Percentiles rank a stretch among this genome's conserved stretches.
These are phyloP conservation scores for Apophysomyces variabilis DNA, from an alignment of 371 early-diverging fungal genomes.

Conservation along the genomic window DNA sequence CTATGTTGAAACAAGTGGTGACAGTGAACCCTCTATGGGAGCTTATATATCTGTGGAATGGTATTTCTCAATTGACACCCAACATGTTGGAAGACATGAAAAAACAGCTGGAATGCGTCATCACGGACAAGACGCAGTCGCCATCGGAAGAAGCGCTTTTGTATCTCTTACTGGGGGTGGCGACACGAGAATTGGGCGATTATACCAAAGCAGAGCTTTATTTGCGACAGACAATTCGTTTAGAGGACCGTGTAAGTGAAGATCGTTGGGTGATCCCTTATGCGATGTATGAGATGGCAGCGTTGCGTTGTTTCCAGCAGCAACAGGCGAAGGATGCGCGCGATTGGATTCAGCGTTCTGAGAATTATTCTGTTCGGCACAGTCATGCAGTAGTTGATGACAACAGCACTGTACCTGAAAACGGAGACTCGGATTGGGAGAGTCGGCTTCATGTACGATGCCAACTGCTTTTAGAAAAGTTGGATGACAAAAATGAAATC, in stretches of 20 bases:
- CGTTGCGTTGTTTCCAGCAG: conserved; percentile 20
- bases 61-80: conserved; percentile 39
- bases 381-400: background rate
- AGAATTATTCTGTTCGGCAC: conserved; percentile 20
- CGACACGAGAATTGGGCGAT: conserved; percentile 43
- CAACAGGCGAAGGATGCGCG: conserved; percentile 16
- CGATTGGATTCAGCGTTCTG: conserved; percentile 22
- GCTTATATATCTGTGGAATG: conserved; percentile 54
- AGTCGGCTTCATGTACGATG: conserved; percentile 38
- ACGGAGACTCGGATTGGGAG: conserved; percentile 43
- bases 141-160: conserved; percentile 31
- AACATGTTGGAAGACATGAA: conserved; percentile 36
- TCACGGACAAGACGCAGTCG: conserved; percentile 3
- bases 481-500: conserved; percentile 23
- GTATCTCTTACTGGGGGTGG: conserved; percentile 42
- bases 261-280: conserved; percentile 35
- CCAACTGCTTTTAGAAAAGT: conserved; percentile 33
- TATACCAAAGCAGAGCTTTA: conserved; percentile 33
- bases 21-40: conserved; percentile 53
- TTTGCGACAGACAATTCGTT: conserved; percentile 15
- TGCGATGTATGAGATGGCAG: conserved; percentile 36
- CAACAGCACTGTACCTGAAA: conserved; percentile 21
- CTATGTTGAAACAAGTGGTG: conserved; percentile 31
- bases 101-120: conserved; percentile 14
- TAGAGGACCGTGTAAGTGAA: conserved; percentile 16